Percentiles rank a stretch among this genome's conserved stretches.
Conservation (phyloP, 192 early-diverging fungal species). For the Coemansia biformis region DNA sequence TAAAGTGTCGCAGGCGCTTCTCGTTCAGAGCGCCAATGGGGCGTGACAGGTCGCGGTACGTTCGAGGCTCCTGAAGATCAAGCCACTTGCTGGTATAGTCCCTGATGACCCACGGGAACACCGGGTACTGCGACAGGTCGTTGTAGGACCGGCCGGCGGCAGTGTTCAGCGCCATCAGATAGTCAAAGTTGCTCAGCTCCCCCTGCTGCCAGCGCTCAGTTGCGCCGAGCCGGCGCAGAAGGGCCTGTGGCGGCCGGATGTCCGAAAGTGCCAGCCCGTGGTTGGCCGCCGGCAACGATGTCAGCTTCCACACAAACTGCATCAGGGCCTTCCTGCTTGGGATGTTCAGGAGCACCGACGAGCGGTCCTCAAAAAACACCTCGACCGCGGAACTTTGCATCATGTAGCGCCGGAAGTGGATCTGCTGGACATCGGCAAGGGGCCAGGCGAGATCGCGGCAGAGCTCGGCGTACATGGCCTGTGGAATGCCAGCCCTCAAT, state of each 20-base stretch:
- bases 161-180: conserved; percentile 90
- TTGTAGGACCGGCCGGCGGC: conserved; percentile 77
- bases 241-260: conserved; percentile 24
- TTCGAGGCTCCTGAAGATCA: conserved; percentile 67
- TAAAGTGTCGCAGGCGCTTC: conserved; percentile 31
- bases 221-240: conserved; percentile 37
- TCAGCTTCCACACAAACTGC: conserved; percentile 44
- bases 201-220: conserved; percentile 77
- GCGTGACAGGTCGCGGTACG: conserved; percentile 84
- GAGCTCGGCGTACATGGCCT: conserved; percentile 27
- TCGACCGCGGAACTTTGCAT: conserved; percentile 42
- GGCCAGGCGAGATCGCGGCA: conserved; percentile 29
- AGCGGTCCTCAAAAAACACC: conserved; percentile 39
- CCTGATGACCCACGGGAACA: conserved; percentile 90
- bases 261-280: conserved; percentile 25
- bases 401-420: conserved; percentile 42
- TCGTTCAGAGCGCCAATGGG: conserved; percentile 85
- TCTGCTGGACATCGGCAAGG: conserved; percentile 23
- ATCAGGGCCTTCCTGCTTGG: conserved; percentile 30
- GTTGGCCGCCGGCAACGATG: conserved; percentile 25
- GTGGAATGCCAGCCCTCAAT: conserved; percentile 2
- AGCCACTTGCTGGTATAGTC: conserved; percentile 76
- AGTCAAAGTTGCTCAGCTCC: conserved; percentile 94
- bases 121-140: conserved; percentile 94
- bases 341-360: conserved; percentile 34